These are phyloP conservation scores for Trichoderma erinaceum DNA, from an alignment of 495 filamentous ascomycete genomes.

Conservation along the genomic window DNA sequence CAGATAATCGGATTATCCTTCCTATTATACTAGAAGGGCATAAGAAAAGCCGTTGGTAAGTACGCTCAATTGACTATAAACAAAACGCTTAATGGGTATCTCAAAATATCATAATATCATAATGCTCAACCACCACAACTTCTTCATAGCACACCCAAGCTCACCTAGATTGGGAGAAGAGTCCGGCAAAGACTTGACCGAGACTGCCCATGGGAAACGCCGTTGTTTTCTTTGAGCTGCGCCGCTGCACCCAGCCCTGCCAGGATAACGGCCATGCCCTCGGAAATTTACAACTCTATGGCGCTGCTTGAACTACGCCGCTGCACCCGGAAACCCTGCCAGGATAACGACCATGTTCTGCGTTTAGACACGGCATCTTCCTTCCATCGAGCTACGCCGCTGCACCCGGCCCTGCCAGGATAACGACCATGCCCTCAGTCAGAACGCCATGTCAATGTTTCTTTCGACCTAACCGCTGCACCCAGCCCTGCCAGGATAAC, in stretches of 20 bases:
- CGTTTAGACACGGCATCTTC: neutral
- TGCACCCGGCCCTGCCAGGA: slow-evolving; percentile 10
- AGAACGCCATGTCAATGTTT: neutral
- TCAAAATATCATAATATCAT: neutral
- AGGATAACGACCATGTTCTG: slow-evolving; percentile 12
- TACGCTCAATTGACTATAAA: neutral
- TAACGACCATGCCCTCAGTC: slow-evolving; percentile 7
- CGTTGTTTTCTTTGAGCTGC: neutral
- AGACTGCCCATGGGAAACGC: neutral
- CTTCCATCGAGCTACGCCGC: neutral
- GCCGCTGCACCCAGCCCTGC: slow-evolving; percentile 13
- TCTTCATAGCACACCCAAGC: neutral
- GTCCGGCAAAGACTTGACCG: neutral
- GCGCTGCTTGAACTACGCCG: slow-evolving; percentile 4
- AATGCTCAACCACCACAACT: neutral
- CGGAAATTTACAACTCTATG: neutral
- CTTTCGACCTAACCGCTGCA: slow-evolving; percentile 5
- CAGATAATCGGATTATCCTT: neutral
- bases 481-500: slow-evolving; percentile 11
- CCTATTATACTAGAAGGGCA: neutral
- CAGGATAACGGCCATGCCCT: slow-evolving; percentile 12
- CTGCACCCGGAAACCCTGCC: slow-evolving; percentile 6
- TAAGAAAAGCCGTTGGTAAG: neutral
- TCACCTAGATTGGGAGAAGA: neutral
- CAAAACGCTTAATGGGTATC: neutral